Percentiles rank a stretch among this genome's conserved stretches.
phyloP scores from a whole-genome alignment of 2,329 filamentous ascomycete genomes.

The Calonectria multiphialidica region DNA sequence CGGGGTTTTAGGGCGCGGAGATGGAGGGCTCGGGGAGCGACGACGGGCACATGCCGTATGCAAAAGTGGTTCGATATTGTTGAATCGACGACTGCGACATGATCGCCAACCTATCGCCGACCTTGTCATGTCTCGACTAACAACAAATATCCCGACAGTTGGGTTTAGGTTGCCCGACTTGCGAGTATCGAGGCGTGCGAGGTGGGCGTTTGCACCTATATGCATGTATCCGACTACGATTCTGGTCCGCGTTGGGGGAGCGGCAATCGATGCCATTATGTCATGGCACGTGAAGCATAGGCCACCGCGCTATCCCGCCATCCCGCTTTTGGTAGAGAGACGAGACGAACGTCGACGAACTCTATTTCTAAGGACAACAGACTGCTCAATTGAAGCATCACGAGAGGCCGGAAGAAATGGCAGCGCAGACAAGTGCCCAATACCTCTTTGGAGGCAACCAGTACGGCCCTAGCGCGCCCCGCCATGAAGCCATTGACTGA shows the following conservation, averaged over 20 bases:
- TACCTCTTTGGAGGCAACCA: constrained; percentile 56
- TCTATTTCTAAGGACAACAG: neutral
- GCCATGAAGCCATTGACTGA: neutral
- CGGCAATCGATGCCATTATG: constrained; percentile 13
- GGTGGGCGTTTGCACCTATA: neutral
- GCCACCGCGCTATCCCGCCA: neutral
- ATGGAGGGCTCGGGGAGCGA: neutral
- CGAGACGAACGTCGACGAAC: neutral
- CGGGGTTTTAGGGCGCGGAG: neutral
- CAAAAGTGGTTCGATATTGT: constrained; percentile 7
- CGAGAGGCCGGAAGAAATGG: neutral
- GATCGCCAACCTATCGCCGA: neutral
- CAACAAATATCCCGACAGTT: constrained; percentile 2
- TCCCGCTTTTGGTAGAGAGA: neutral
- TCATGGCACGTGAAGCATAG: constrained; percentile 11
- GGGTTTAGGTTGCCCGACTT: constrained; percentile 13
- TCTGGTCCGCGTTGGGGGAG: neutral
- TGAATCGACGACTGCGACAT: neutral
- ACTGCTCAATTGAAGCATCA: constrained; percentile 8
- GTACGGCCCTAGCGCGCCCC: constrained; percentile 43
- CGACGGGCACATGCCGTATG: neutral
- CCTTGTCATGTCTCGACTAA: neutral
- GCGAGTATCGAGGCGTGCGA: constrained; percentile 3
- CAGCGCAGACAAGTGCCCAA: constrained; percentile 37
- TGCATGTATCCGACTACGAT: neutral